Conservation (phyloP, 176 grass and related monocot species). For the Phoenix dactylifera region DNA sequence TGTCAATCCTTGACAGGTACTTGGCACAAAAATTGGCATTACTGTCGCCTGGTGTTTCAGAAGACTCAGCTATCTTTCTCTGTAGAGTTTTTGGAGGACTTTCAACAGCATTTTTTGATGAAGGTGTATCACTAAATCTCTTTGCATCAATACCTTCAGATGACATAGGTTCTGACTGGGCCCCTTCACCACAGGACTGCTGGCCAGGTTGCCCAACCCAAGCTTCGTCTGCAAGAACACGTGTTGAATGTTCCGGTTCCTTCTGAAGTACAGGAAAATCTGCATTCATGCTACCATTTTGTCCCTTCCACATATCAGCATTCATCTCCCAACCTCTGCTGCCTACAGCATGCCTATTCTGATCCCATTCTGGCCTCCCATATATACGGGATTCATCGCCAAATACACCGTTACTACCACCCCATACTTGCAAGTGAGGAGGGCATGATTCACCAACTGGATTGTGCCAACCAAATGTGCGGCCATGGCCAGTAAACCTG, state of each 20-base stretch:
- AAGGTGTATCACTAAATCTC: slow-evolving; percentile 16
- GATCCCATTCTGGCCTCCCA: slow-evolving; percentile 67
- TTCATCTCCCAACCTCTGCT: slow-evolving; percentile 51
- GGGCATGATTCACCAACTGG: slow-evolving; percentile 59
- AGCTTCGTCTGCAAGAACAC: slow-evolving; percentile 28
- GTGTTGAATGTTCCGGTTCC: slow-evolving; percentile 32
- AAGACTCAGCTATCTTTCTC: slow-evolving; percentile 20
- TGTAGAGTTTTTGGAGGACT: slow-evolving; percentile 9
- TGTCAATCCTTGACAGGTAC: slow-evolving; percentile 51
- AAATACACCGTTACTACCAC: slow-evolving; percentile 50
- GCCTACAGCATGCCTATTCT: slow-evolving; percentile 39
- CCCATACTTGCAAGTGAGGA: slow-evolving; percentile 66
- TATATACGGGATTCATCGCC: slow-evolving; percentile 47
- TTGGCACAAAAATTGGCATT: slow-evolving; percentile 40
- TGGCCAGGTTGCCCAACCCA: slow-evolving; percentile 23
- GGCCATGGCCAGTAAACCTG: slow-evolving; percentile 61
- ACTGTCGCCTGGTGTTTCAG: slow-evolving; percentile 25
- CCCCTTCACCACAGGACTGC: slow-evolving; percentile 24
- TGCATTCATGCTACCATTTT: slow-evolving; percentile 31
- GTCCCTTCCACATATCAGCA: slow-evolving; percentile 44
- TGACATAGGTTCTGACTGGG: slow-evolving; percentile 20
- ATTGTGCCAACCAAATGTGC: slow-evolving; percentile 81
- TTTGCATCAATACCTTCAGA: slow-evolving; percentile 39
- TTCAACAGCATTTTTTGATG: slow-evolving; percentile 8
- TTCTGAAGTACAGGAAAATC: slow-evolving; percentile 48